Evolutionary conservation across 768 basidiomycete species (phyloP).

Genomic region (Pulveroboletus frians): DNA sequence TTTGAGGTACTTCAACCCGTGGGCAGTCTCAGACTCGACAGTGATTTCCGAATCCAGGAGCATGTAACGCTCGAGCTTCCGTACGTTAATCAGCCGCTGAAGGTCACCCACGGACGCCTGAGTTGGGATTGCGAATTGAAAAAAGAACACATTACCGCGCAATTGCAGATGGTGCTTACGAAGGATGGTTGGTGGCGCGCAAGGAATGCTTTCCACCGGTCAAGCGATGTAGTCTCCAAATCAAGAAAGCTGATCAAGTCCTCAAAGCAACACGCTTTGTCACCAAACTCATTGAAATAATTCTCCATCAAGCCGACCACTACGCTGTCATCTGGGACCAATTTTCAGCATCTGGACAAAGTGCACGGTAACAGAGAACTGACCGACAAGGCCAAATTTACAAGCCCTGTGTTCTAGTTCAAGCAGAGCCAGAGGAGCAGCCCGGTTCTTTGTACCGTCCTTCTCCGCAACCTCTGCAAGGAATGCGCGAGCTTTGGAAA

Average conservation of each 20-base stretch:
- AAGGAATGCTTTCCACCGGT: conserved; percentile 52
- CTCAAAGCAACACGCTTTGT: conserved; percentile 84
- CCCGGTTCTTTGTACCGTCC: conserved; percentile 70
- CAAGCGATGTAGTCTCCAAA: conserved; percentile 43
- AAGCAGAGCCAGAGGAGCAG: conserved; percentile 65
- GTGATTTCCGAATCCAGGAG: conserved; percentile 47
- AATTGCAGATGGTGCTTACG: conserved; percentile 34
- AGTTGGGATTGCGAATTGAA: conserved; percentile 12
- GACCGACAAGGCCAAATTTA: conserved; percentile 43
- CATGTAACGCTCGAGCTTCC: conserved; percentile 67
- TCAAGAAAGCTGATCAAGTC: conserved; percentile 68
- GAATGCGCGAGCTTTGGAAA: conserved; percentile 44
- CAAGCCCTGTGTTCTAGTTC: conserved; percentile 66
- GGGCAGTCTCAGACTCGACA: conserved; percentile 49
- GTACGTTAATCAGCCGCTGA: conserved; percentile 65
- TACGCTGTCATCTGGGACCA: conserved; percentile 38
- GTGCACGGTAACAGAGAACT: background rate
- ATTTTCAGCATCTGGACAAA: conserved; percentile 1
- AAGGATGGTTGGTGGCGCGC: conserved; percentile 42
- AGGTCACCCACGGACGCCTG: conserved; percentile 52
- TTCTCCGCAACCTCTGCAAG: conserved; percentile 53
- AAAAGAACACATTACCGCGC: conserved; percentile 9
- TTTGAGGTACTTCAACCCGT: conserved; percentile 48
- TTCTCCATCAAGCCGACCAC: conserved; percentile 49
- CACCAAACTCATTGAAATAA: conserved; percentile 70